These are phyloP conservation scores for Pseudogymnoascus sp. DNA, from an alignment of 2,329 filamentous ascomycete genomes.

Conservation along the genomic window DNA sequence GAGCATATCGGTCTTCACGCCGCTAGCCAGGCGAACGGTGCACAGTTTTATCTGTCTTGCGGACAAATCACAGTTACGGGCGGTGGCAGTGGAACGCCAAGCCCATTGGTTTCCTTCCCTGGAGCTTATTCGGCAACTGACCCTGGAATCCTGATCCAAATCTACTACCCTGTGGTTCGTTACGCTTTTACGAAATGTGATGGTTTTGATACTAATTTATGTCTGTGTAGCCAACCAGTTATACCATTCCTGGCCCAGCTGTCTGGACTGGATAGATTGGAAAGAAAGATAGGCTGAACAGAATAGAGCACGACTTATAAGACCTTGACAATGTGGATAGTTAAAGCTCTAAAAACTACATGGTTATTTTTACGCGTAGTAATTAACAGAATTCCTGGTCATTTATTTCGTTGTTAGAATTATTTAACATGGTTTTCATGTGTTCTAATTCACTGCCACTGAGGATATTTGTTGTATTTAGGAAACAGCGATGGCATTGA, in stretches of 20 bases:
- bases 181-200: not conserved
- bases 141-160: slow-evolving; percentile 28
- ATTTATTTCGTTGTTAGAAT: not conserved
- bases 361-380: not conserved
- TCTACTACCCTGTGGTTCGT: slow-evolving; percentile 29
- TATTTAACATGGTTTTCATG: not conserved
- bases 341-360: not conserved
- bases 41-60: slow-evolving; percentile 28
- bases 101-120: slow-evolving; percentile 29
- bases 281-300: not conserved
- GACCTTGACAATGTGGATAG: not conserved
- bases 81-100: slow-evolving; percentile 30
- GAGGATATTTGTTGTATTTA: not conserved
- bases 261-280: slow-evolving; percentile 16
- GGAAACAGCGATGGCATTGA: not conserved
- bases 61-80: slow-evolving; percentile 35
- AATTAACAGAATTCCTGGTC: not conserved
- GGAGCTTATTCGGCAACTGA: slow-evolving; percentile 30
- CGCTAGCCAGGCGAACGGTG: slow-evolving; percentile 12
- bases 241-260: slow-evolving; percentile 20
- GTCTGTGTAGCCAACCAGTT: slow-evolving; percentile 17
- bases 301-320: not conserved
- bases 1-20: slow-evolving; percentile 28
- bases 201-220: not conserved
- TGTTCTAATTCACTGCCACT: not conserved